Conservation (phyloP, 2,329 filamentous ascomycete genomes). For the Bretziella fagacearum region DNA sequence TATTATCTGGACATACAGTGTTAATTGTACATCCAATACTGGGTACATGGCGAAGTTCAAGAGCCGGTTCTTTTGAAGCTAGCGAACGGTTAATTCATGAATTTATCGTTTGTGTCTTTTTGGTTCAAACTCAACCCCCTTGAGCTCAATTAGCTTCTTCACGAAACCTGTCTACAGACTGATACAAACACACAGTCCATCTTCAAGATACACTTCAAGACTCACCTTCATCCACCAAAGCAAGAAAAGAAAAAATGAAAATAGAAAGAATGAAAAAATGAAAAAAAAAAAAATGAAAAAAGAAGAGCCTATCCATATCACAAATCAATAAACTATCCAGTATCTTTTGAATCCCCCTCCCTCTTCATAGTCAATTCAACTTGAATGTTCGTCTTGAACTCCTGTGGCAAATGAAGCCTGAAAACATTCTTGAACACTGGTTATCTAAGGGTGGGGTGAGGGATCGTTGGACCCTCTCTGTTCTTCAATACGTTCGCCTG, state of each 20-base stretch:
- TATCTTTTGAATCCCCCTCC: background rate
- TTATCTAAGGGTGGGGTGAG: background rate
- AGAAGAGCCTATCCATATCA: too few relatives aligned
- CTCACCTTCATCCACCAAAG: background rate
- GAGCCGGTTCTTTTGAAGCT: background rate
- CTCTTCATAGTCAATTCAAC: background rate
- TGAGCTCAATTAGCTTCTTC: background rate
- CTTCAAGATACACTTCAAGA: background rate
- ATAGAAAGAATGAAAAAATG: too few relatives aligned
- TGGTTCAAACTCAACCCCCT: too few relatives aligned
- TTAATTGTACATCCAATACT: background rate
- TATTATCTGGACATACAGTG: background rate
- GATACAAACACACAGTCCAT: background rate
- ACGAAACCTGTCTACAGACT: background rate
- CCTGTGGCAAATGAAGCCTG: background rate
- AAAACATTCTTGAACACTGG: background rate
- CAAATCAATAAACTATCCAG: background rate
- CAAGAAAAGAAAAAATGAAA: too few relatives aligned
- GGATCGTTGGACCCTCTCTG: too few relatives aligned
- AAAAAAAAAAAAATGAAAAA: too few relatives aligned
- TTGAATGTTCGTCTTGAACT: background rate
- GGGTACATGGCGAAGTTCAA: background rate
- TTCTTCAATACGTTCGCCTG: too few relatives aligned
- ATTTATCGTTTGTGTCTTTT: too few relatives aligned
- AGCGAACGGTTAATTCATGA: background rate